phyloP scores from a whole-genome alignment of 2,329 filamentous ascomycete species.

The Aspergillus felis region DNA sequence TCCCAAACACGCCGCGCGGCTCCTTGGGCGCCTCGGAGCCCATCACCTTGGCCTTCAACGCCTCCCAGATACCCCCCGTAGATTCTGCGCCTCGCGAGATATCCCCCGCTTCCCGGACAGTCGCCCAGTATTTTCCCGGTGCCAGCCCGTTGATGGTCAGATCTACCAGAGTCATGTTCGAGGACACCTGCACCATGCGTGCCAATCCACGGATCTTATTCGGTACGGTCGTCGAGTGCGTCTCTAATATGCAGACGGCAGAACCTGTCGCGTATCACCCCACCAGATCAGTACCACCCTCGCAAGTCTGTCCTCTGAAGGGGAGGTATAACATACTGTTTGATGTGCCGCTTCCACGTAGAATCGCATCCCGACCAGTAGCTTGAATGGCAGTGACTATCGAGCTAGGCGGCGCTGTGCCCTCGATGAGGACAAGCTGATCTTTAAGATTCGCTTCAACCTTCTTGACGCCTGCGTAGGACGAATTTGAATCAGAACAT shows the following conservation, averaged over 20 bases:
- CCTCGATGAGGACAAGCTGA: slow-evolving; percentile 79
- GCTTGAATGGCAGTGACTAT: slow-evolving; percentile 85
- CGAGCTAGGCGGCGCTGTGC: slow-evolving; percentile 81
- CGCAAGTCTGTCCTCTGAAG: slow-evolving; percentile 3
- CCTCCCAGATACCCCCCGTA: slow-evolving; percentile 77
- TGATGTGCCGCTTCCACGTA: slow-evolving; percentile 80
- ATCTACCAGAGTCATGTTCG: slow-evolving; percentile 77
- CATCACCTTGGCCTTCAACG: slow-evolving; percentile 41
- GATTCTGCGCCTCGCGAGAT: slow-evolving; percentile 79
- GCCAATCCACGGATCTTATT: slow-evolving; percentile 79
- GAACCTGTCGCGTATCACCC: slow-evolving; percentile 21
- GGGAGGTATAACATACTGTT: slow-evolving; percentile 57
- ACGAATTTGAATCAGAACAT: background rate
- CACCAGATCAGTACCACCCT: background rate
- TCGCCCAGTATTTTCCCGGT: slow-evolving; percentile 77
- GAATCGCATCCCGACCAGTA: slow-evolving; percentile 88
- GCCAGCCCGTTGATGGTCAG: slow-evolving; percentile 78
- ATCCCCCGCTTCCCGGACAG: slow-evolving; percentile 80
- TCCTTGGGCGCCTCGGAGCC: slow-evolving; percentile 32
- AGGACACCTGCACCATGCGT: slow-evolving; percentile 86
- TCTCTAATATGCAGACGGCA: slow-evolving; percentile 91
- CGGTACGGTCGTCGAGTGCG: slow-evolving; percentile 58
- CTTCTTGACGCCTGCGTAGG: slow-evolving; percentile 65
- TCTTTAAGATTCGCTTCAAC: slow-evolving; percentile 78
- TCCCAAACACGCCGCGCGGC: slow-evolving; percentile 65